These are phyloP conservation scores for Jacaranda mimosifolia DNA, from an alignment of 257 asterid species.

Conservation along the genomic window DNA sequence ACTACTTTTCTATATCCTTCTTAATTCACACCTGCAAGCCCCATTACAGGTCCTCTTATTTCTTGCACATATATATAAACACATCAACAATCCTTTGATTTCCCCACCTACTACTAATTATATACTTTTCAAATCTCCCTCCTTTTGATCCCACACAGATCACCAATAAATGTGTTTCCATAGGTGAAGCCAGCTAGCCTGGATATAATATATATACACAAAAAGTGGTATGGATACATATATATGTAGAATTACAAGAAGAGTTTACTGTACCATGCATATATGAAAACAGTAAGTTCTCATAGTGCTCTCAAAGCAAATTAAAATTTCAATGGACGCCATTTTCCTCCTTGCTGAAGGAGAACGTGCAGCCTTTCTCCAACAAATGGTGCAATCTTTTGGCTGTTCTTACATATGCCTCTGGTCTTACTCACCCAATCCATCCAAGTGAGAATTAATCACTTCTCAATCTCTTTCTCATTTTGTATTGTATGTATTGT, in stretches of 20 bases:
- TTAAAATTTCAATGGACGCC: slow-evolving; percentile 52
- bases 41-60: neutral
- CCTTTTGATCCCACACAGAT: too few species aligned
- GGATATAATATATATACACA: neutral
- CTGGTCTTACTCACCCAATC: slow-evolving; percentile 61
- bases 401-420: slow-evolving; percentile 73
- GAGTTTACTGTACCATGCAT: neutral
- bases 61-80: too few species aligned
- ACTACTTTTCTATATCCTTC: slow-evolving; percentile 29
- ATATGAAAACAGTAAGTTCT: too few species aligned
- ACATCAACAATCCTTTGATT: neutral
- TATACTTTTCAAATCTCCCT: slow-evolving; percentile 53
- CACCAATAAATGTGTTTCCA: neutral
- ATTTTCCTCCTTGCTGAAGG: slow-evolving; percentile 61
- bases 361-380: slow-evolving; percentile 61
- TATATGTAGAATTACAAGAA: neutral
- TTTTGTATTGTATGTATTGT: too few species aligned
- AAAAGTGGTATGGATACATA: neutral
- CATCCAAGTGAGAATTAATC: slow-evolving; percentile 57
- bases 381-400: slow-evolving; percentile 54
- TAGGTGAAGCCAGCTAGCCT: neutral
- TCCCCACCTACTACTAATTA: slow-evolving; percentile 32
- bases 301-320: too few species aligned
- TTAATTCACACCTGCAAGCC: neutral
- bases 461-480: neutral